These are phyloP conservation scores for Crinitomyces ghanaensis DNA, from an alignment of 805 yeast genomes.

Conservation along the genomic window DNA sequence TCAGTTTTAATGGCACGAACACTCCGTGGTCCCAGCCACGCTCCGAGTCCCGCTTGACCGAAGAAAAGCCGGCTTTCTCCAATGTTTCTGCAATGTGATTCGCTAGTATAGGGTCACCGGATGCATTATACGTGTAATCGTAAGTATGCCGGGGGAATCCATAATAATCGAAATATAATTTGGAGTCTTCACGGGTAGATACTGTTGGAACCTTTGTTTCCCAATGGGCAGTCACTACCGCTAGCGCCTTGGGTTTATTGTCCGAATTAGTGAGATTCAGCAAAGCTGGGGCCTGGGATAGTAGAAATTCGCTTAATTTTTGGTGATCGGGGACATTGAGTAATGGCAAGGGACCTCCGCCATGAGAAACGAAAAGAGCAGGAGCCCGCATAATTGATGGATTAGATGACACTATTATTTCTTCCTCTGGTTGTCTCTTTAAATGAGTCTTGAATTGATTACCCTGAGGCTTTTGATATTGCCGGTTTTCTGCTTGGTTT, in stretches of 20 bases:
- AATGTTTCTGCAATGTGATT: neutral
- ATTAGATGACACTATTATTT: no score
- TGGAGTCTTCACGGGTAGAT: neutral
- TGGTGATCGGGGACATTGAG: slow-evolving; percentile 3
- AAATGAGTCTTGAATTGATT: no score
- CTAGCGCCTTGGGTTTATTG: slow-evolving; percentile 1
- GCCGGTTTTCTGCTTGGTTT: no score
- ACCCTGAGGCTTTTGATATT: no score
- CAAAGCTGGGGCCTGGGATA: neutral
- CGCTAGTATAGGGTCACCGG: neutral
- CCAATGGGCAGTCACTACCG: neutral
- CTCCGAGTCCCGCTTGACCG: neutral
- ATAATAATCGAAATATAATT: neutral
- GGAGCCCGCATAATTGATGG: no score
- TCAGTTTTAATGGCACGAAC: neutral
- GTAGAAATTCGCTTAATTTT: slow-evolving; percentile 3
- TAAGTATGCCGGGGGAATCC: neutral
- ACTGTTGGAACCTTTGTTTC: neutral
- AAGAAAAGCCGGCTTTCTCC: neutral
- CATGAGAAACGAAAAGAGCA: slow-evolving; percentile 6
- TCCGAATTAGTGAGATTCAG: neutral
- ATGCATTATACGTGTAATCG: neutral
- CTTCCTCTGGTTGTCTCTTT: no score
- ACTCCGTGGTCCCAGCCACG: neutral
- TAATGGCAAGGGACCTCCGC: slow-evolving; percentile 6